Conservation (phyloP, 306 rosid species). For the Psophocarpus tetragonolobus region DNA sequence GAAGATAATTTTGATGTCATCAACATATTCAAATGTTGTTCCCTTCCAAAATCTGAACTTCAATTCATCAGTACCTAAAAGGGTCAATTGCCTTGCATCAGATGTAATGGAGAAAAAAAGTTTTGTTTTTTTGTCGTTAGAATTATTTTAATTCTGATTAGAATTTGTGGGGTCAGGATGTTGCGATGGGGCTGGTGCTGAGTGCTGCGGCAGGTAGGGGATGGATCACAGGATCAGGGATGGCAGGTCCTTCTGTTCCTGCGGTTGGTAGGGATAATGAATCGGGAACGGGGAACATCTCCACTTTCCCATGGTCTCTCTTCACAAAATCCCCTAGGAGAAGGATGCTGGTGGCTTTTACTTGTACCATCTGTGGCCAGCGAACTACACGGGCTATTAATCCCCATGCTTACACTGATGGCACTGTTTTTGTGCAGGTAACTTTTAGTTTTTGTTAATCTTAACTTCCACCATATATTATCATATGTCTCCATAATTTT, state of each 20-base stretch:
- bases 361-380: slow-evolving; percentile 95
- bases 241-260: slow-evolving; percentile 94
- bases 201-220: slow-evolving; percentile 91
- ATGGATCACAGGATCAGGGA: slow-evolving; percentile 97
- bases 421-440: slow-evolving; percentile 99
- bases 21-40: background rate
- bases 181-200: slow-evolving; percentile 94
- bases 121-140: background rate
- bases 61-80: background rate
- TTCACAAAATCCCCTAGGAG: slow-evolving; percentile 95
- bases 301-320: slow-evolving; percentile 98
- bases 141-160: slow-evolving; percentile 1
- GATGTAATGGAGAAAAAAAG: background rate
- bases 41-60: background rate
- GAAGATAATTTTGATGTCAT: background rate
- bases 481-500: background rate
- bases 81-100: background rate
- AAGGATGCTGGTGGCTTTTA: slow-evolving; percentile 91
- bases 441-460: background rate
- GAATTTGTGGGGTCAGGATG: slow-evolving; percentile 55
- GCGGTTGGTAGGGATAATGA: slow-evolving; percentile 54
- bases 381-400: slow-evolving; percentile 92
- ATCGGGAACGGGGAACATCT: slow-evolving; percentile 64
- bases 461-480: background rate
- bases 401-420: slow-evolving; percentile 97